Conservation (phyloP, 805 yeast species). For the Saccharomyces kudriavzevii region DNA sequence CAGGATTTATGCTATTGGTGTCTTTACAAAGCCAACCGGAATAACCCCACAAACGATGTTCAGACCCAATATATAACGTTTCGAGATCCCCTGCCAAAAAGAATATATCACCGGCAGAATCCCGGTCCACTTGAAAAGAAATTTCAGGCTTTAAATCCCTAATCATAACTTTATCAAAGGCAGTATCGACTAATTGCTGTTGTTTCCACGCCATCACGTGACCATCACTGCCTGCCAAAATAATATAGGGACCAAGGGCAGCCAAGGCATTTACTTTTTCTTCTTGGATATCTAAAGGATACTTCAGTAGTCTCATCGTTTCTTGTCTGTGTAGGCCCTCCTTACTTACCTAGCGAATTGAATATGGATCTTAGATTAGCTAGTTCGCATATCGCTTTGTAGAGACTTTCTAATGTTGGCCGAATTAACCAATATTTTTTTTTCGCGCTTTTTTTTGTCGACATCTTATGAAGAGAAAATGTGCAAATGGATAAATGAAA, state of each 20-base stretch:
- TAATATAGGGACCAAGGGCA: slow-evolving; percentile 8
- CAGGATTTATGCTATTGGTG: background rate
- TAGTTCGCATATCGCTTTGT: background rate
- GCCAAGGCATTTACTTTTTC: slow-evolving; percentile 21
- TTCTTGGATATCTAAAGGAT: slow-evolving; percentile 22
- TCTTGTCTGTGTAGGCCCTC: background rate
- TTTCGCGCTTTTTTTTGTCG: background rate
- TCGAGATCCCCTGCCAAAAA: slow-evolving; percentile 12
- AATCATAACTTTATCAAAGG: slow-evolving; percentile 20
- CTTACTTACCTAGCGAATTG: background rate
- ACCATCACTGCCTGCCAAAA: slow-evolving; percentile 18
- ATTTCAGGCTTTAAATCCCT: slow-evolving; percentile 8
- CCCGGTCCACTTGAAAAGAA: slow-evolving; percentile 4
- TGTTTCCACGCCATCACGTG: slow-evolving; percentile 26
- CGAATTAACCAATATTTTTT: background rate
- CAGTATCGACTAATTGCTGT: slow-evolving; percentile 21
- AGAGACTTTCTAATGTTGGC: background rate
- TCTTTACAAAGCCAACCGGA: slow-evolving; percentile 13
- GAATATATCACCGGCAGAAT: slow-evolving; percentile 7
- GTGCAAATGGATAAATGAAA: background rate
- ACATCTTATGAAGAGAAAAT: background rate
- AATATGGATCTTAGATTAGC: background rate
- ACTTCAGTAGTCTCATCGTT: slow-evolving; percentile 26
- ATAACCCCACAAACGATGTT: slow-evolving; percentile 13
- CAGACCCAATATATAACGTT: slow-evolving; percentile 18